Evolutionary conservation across 805 yeast species (phyloP), one percentile per base, ranked within the genome.

Genomic region (Yarrowia yakushimensis): DNA sequence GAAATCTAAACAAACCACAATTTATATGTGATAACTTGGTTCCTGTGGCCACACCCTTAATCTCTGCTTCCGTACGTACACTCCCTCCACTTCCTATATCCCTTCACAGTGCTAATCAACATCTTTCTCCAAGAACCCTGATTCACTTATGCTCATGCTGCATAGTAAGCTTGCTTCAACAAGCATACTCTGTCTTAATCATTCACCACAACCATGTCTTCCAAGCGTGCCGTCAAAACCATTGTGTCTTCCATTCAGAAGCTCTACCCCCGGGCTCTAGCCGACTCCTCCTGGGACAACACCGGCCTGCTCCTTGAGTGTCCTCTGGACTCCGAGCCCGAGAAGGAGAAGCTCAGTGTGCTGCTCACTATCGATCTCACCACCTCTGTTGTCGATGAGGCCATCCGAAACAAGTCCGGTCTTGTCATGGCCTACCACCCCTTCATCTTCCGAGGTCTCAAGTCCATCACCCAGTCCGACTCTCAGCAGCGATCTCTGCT

Each of bases 251-350:
- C 67, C 4, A 61, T 93, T 64, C 89, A 90, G 70, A 84, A 82
- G 66, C 76, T 85, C n/a, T 94, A 88, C 70, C 99, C 99, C 1
- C 72, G 82, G 15, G 82, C 81, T 46, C 81, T 88, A 64, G 97
- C 98, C 0, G 98, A 93, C 69, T 78, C 80, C 20, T 73, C 91
- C 2, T 94, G 99, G 99, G 99, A 94, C 71, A 94, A 94, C 73
- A 92, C 97, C 0, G 99, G 99, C 0, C 78, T 94, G 33, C 74
- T 94, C 46, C 86, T 94, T 10, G 97, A 92, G 69, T 76, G 93
- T 34, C 74, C 84, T 11, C 43, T 63, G 20, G 63, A 52, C 4
- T 60, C 62, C 25, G 41, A 57, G 15, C 50, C 65, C 1, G 20
- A 74, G 37, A 60, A 48, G 37, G 63, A 41, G 33, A 66, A 69